A percentile compares a stretch with the other conserved stretches of the same genome.
These are phyloP conservation scores for Epipyxis sp. DNA, from an alignment of 108 stramenopile genomes.

Conservation along the genomic window DNA sequence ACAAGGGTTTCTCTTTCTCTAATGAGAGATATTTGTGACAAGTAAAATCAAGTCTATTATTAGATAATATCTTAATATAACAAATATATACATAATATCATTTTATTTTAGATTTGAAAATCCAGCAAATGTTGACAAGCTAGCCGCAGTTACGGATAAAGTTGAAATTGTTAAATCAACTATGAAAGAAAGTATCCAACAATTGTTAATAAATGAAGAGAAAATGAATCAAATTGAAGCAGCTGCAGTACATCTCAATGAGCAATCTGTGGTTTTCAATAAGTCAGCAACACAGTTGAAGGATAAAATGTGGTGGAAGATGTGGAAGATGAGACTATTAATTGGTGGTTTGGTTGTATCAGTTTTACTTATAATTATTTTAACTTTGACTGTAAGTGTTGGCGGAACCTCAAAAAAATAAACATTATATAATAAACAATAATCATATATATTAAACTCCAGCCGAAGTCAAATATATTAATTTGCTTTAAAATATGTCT, in stretches of 20 bases:
- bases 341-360: constrained; percentile 6
- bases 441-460: too few relatives aligned
- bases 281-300: constrained; percentile 1
- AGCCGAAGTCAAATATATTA: too few relatives aligned
- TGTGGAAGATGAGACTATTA: constrained; percentile 26
- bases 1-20: constrained; percentile 39
- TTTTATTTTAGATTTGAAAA: constrained; percentile 27
- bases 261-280: constrained; percentile 44
- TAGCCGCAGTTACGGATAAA: constrained; percentile 51
- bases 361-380: constrained; percentile 7
- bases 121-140: constrained; percentile 45
- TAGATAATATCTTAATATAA: too few relatives aligned
- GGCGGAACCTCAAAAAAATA: neutral
- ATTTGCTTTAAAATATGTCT: too few relatives aligned
- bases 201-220: constrained; percentile 49
- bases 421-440: too few relatives aligned
- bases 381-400: neutral
- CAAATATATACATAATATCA: too few relatives aligned
- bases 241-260: constrained; percentile 46
- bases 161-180: constrained; percentile 49
- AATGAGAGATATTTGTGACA: constrained; percentile 44
- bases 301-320: constrained; percentile 31
- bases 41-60: too few relatives aligned
- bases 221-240: constrained; percentile 47
- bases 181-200: constrained; percentile 56